phyloP scores from a whole-genome alignment of 2,329 filamentous ascomycete genomes.

The Neofusicoccum kwambonambiense region DNA sequence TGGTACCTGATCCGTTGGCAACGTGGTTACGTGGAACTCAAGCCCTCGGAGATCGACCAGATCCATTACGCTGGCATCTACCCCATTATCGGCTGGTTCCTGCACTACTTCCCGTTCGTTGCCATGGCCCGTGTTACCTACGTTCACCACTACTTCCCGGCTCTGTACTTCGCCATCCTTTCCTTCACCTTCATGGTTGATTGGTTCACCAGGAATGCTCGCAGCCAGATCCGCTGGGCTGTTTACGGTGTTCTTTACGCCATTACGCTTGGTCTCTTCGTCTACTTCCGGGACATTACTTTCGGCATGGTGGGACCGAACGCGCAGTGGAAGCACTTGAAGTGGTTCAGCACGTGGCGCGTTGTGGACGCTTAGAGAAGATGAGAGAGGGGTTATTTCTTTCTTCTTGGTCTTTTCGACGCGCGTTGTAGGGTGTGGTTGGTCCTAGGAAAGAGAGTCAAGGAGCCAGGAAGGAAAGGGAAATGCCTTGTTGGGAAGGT shows the following conservation, averaged over 20 bases:
- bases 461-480: neutral
- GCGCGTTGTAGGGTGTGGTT: neutral
- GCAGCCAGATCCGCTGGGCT: slow-evolving; percentile 61
- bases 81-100: slow-evolving; percentile 87
- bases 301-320: slow-evolving; percentile 92
- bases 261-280: slow-evolving; percentile 75
- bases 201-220: slow-evolving; percentile 71
- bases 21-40: slow-evolving; percentile 84
- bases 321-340: slow-evolving; percentile 84
- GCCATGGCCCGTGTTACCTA: slow-evolving; percentile 99
- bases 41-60: slow-evolving; percentile 77
- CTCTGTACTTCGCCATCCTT: slow-evolving; percentile 94
- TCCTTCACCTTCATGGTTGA: slow-evolving; percentile 84
- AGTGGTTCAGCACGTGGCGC: slow-evolving; percentile 88
- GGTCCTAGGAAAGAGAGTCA: neutral
- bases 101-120: slow-evolving; percentile 94
- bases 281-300: slow-evolving; percentile 88
- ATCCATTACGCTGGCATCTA: slow-evolving; percentile 94
- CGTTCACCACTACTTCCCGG: slow-evolving; percentile 98
- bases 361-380: slow-evolving; percentile 59
- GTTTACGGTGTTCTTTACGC: slow-evolving; percentile 75
- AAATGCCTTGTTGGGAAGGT: neutral
- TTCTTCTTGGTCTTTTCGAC: neutral
- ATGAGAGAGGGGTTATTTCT: neutral
- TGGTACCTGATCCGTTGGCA: slow-evolving; percentile 97